These are phyloP conservation scores for Penicillium sp. DNA, from an alignment of 2,329 filamentous ascomycete species.

Conservation along the genomic window DNA sequence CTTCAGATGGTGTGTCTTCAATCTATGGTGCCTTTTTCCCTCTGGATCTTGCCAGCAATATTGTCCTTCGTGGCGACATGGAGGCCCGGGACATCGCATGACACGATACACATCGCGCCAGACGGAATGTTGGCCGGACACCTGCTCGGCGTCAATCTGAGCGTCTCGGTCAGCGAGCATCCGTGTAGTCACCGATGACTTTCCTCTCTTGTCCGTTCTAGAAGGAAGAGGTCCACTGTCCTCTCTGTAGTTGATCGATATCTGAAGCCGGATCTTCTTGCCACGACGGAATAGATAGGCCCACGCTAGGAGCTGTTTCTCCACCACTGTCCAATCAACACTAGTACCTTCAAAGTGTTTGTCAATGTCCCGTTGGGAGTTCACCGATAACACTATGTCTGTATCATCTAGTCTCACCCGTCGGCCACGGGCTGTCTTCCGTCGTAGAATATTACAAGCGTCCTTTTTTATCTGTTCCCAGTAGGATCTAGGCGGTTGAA, in stretches of 20 bases:
- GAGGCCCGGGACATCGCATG: slow-evolving; percentile 32
- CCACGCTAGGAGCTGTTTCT: slow-evolving; percentile 25
- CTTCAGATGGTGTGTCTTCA: slow-evolving; percentile 29
- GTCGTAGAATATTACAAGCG: slow-evolving; percentile 14
- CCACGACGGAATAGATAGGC: slow-evolving; percentile 18
- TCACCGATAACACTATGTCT: slow-evolving; percentile 21
- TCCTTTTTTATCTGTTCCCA: slow-evolving; percentile 20
- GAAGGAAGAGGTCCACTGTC: slow-evolving; percentile 3
- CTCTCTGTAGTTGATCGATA: slow-evolving; percentile 31
- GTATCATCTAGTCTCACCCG: slow-evolving; percentile 26
- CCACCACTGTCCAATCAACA: slow-evolving; percentile 24
- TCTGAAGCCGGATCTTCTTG: slow-evolving; percentile 25
- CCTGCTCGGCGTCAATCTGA: slow-evolving; percentile 23
- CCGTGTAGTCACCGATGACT: slow-evolving; percentile 17
- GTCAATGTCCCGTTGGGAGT: slow-evolving; percentile 22
- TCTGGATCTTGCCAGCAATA: slow-evolving; percentile 37
- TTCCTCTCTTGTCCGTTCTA: slow-evolving; percentile 20
- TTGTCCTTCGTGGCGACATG: slow-evolving; percentile 26
- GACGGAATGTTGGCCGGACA: slow-evolving; percentile 25
- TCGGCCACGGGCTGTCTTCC: slow-evolving; percentile 22
- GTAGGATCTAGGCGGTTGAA: slow-evolving; percentile 16
- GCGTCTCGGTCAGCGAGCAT: slow-evolving; percentile 29
- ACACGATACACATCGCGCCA: slow-evolving; percentile 34
- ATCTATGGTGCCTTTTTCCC: slow-evolving; percentile 36
- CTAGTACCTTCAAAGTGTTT: slow-evolving; percentile 25